Percentiles rank a stretch among this genome's conserved stretches.
Evolutionary conservation across 192 early-diverging fungal species (phyloP).

Genomic region (Mortierella alpina): DNA sequence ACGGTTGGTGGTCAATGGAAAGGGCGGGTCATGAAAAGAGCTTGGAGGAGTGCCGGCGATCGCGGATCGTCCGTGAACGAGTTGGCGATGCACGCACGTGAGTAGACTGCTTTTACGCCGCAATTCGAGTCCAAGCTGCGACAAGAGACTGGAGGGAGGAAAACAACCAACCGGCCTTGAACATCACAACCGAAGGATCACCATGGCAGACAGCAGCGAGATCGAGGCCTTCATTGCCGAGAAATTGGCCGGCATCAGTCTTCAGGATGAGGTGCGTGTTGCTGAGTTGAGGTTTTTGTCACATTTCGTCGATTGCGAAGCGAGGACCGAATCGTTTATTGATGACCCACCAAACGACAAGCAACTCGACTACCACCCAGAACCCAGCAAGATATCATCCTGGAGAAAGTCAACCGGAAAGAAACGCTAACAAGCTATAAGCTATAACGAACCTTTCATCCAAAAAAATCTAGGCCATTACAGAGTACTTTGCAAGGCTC

Average conservation of each 20-base stretch:
- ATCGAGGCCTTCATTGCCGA: slow-evolving; percentile 50
- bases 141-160: not conserved
- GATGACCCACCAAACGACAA: too few species aligned
- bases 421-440: not conserved
- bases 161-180: not conserved
- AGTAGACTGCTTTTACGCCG: too few species aligned
- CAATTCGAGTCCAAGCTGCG: not conserved
- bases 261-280: slow-evolving; percentile 45
- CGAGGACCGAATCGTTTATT: too few species aligned
- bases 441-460: not conserved
- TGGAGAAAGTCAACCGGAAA: not conserved
- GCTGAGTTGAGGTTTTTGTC: not conserved
- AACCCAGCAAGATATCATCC: not conserved
- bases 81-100: too few species aligned
- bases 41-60: too few species aligned
- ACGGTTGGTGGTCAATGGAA: too few species aligned
- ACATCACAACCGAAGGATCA: not conserved
- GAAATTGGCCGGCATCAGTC: slow-evolving; percentile 26
- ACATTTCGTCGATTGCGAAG: not conserved
- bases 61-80: too few species aligned
- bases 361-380: too few species aligned
- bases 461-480: slow-evolving; percentile 57
- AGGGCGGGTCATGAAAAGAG: too few species aligned
- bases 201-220: slow-evolving; percentile 37
- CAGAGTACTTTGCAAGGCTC: slow-evolving; percentile 77